These are phyloP conservation scores for Tylopilus sp. DNA, from an alignment of 768 basidiomycete genomes.

Conservation along the genomic window DNA sequence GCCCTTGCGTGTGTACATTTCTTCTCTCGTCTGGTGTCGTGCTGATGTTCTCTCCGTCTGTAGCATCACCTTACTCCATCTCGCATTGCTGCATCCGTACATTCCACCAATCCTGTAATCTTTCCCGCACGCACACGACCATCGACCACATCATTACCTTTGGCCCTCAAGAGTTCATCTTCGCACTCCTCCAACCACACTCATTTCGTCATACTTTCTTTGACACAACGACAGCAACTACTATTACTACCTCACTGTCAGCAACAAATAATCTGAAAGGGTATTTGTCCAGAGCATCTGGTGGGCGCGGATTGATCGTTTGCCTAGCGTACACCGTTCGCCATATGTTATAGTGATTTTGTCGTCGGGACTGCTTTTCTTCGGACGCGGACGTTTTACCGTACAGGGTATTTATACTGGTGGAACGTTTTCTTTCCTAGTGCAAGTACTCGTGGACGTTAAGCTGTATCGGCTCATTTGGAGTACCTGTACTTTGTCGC, in stretches of 20 bases:
- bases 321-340: background rate
- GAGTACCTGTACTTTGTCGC: background rate
- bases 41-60: background rate
- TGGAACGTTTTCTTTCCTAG: background rate
- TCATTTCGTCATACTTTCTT: background rate
- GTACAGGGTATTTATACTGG: background rate
- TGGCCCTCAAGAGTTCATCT: background rate
- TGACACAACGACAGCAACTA: background rate
- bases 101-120: background rate
- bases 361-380: background rate
- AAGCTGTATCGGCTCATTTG: slow-evolving; percentile 3
- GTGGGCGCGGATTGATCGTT: background rate
- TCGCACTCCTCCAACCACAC: background rate
- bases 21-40: background rate
- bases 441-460: background rate
- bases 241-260: slow-evolving; percentile 2
- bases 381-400: slow-evolving; percentile 1
- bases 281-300: background rate
- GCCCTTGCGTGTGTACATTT: slow-evolving; percentile 7
- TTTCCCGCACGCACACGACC: background rate
- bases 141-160: background rate
- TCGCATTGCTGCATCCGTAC: slow-evolving; percentile 9
- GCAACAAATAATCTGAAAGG: slow-evolving; percentile 12
- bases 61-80: background rate
- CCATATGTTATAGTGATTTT: slow-evolving; percentile 1